Base-by-base conservation (phyloP, 2,329 filamentous ascomycete species). In the Penicillium sp. region DNA sequence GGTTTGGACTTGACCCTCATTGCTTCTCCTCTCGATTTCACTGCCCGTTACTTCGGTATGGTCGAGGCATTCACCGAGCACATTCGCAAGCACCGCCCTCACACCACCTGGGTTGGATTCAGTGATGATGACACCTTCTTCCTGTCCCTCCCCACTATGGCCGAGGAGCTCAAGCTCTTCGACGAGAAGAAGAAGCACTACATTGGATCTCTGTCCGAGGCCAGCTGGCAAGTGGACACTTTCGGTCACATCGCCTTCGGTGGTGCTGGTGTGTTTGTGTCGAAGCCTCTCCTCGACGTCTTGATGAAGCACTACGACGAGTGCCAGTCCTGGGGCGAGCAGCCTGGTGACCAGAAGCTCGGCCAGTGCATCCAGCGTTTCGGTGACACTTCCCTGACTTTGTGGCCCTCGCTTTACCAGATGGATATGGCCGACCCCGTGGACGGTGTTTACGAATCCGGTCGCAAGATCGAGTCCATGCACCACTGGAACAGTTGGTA, bases 401-500 rank as follows among this genome's bases (percentile, higher is more conserved):
- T 72, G 36, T 76, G 74, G 74, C 70, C 72, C 45, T 72, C 74
- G 29, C 65, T 77, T 39, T 75, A 69, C 64, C 75, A 77, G 64
- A 76, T 76, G 74, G 75, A 77, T 53, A 70, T 77, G 67, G 70
- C 67, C 45, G 74, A 73, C 27, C 69, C 70, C 13, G 68, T 73
- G 9, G 73, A 76, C 42, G 75, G 75, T 57, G 63, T 77, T 13
- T 76, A 74, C 54, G 75, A 77, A 55, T 76, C 74, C 14, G 75
- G 75, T 27, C 68, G 72, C 39, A 71, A 67, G 62, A 75, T 77
- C n/a, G 70, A 76, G 51, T 71, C 72, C 41, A 65, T 77, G 48
- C 75, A 77, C 62, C 75, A 77, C 61, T 77, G 74, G 74, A 72
- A 70, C 60, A 74, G 70, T 39, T 77, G 75, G 75, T 76, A 75